phyloP scores from a whole-genome alignment of 148 eudicot species.

The Fagopyrum esculentum region DNA sequence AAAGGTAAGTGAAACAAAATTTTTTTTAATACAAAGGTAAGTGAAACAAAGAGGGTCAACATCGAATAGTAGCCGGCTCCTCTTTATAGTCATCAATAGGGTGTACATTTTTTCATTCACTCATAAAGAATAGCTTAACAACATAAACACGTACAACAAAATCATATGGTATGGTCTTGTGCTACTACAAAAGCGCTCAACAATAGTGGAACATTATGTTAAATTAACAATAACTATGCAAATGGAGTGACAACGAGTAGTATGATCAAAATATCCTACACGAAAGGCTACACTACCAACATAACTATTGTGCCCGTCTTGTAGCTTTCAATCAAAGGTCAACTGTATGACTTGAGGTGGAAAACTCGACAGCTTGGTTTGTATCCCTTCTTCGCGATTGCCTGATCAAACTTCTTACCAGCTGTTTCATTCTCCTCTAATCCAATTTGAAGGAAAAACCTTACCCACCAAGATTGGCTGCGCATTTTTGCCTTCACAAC shows the following conservation, averaged over 20 bases:
- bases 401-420: constrained; percentile 34
- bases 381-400: constrained; percentile 27
- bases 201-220: background rate
- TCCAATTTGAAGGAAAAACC: constrained; percentile 40
- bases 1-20: no score
- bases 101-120: background rate
- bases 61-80: no score
- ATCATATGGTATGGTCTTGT: background rate
- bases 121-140: background rate
- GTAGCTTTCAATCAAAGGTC: background rate
- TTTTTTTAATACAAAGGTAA: no score
- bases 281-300: constrained; percentile 1
- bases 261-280: background rate
- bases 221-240: background rate
- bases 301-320: background rate
- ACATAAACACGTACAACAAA: background rate
- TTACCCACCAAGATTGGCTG: constrained; percentile 40
- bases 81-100: no score
- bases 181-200: background rate
- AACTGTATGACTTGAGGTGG: constrained; percentile 33
- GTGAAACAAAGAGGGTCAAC: no score
- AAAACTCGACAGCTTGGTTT: constrained; percentile 34
- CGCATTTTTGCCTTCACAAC: constrained; percentile 31
- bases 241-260: background rate
- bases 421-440: constrained; percentile 40